Conservation (phyloP, 2,329 filamentous ascomycete genomes). For the Proliferodiscus dingleyae region DNA sequence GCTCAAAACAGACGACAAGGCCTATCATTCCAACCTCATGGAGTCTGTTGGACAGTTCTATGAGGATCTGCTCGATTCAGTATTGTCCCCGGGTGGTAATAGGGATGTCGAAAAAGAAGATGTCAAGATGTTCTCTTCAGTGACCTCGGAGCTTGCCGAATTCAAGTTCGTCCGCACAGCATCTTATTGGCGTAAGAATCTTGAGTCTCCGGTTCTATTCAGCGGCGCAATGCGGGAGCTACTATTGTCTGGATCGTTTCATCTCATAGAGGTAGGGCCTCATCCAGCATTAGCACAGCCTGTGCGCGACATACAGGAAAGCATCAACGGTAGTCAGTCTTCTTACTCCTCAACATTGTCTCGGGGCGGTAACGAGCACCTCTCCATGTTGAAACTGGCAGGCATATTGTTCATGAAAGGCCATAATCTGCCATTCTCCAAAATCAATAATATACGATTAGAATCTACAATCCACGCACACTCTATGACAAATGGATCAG, state of each 20-base stretch:
- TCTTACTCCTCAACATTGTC: constrained; percentile 10
- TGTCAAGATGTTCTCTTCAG: constrained; percentile 7
- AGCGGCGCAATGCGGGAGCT: not conserved
- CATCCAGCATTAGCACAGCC: constrained; percentile 17
- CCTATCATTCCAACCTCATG: constrained; percentile 15
- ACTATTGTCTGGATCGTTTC: not conserved
- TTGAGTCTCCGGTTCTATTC: constrained; percentile 13
- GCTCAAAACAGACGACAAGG: constrained; percentile 9
- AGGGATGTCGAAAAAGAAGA: not conserved
- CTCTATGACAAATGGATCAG: too few relatives aligned
- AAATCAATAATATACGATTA: constrained; percentile 4
- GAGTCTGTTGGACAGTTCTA: constrained; percentile 2
- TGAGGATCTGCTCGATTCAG: constrained; percentile 1
- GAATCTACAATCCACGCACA: not conserved
- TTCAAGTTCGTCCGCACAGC: not conserved
- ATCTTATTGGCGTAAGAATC: constrained; percentile 12
- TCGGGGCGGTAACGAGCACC: constrained; percentile 2
- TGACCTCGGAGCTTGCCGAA: constrained; percentile 1
- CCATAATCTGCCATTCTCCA: constrained; percentile 5
- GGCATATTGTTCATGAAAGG: constrained; percentile 6
- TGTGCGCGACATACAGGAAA: constrained; percentile 8
- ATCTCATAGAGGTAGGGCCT: constrained; percentile 19
- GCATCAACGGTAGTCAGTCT: not conserved
- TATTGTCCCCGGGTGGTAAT: not conserved
- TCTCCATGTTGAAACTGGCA: constrained; percentile 4